phyloP scores from a whole-genome alignment of 148 eudicot species.

The Hydrangea macrophylla region DNA sequence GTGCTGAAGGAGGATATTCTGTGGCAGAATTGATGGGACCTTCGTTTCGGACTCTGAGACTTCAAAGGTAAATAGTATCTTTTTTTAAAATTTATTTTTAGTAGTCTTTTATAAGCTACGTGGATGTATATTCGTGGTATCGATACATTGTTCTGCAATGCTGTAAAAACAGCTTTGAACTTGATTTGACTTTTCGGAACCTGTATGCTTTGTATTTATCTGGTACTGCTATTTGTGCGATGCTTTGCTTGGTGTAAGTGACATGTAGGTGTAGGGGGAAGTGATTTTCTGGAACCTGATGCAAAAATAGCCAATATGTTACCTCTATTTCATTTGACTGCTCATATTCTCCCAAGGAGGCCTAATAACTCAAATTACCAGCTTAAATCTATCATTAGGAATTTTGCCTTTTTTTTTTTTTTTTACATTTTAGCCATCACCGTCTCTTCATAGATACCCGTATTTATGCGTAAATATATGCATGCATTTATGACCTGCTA shows the following conservation, averaged over 20 bases:
- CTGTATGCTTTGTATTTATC: background rate
- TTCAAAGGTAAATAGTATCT: background rate
- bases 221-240: background rate
- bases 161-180: conserved; percentile 22
- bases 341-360: no score
- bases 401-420: no score
- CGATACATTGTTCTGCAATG: background rate
- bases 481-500: no score
- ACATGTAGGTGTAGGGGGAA: background rate
- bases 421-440: no score
- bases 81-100: background rate
- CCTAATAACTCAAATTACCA: no score
- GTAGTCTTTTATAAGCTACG: background rate
- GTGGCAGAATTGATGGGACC: conserved; percentile 22
- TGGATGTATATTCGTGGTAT: conserved; percentile 3
- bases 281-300: background rate
- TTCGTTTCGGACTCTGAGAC: background rate
- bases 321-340: no score
- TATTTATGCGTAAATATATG: no score
- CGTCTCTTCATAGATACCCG: no score
- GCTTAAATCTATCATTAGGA: no score
- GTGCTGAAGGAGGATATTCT: conserved; percentile 50
- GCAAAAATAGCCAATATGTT: no score
- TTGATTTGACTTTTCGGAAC: conserved; percentile 7
- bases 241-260: background rate